phyloP scores from a whole-genome alignment of 1,284 basidiomycete genomes.

The Retiboletus flavoniger region DNA sequence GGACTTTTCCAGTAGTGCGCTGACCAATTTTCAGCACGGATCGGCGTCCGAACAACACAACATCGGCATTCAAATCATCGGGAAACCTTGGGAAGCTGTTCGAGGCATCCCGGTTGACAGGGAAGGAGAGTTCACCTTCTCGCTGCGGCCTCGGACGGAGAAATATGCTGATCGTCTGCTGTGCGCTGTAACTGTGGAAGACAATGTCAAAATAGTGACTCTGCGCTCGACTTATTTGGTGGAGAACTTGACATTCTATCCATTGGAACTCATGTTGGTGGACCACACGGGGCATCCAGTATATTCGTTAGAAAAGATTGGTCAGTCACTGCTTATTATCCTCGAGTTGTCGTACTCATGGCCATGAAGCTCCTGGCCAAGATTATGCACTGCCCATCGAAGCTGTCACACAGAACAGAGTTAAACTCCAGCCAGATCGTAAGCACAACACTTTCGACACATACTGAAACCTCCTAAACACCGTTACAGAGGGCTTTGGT shows the following conservation, averaged over 20 bases:
- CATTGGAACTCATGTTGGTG: conserved; percentile 89
- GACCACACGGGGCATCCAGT: conserved; percentile 83
- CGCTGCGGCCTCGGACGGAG: conserved; percentile 75
- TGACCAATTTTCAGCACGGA: conserved; percentile 60
- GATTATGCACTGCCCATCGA: conserved; percentile 92
- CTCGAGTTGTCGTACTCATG: conserved; percentile 3
- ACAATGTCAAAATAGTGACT: conserved; percentile 96
- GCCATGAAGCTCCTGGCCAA: conserved; percentile 69
- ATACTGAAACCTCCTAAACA: conserved; percentile 11
- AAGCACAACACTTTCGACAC: conserved; percentile 34
- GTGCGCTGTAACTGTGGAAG: conserved; percentile 87
- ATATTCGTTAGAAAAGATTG: conserved; percentile 82
- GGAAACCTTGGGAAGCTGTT: conserved; percentile 89
- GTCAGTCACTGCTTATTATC: conserved; percentile 40
- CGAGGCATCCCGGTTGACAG: conserved; percentile 89
- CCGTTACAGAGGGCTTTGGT: conserved; percentile 79
- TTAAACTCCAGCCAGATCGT: conserved; percentile 94
- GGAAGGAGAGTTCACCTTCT: conserved; percentile 91
- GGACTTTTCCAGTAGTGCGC: neutral
- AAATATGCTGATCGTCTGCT: conserved; percentile 83
- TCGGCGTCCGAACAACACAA: conserved; percentile 77
- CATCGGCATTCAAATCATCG: conserved; percentile 82
- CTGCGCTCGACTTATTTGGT: conserved; percentile 93
- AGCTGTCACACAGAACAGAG: conserved; percentile 79
- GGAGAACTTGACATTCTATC: conserved; percentile 91